These are phyloP conservation scores for Hyphopichia pseudoburtonii DNA, from an alignment of 1,139 yeast genomes.

Conservation along the genomic window DNA sequence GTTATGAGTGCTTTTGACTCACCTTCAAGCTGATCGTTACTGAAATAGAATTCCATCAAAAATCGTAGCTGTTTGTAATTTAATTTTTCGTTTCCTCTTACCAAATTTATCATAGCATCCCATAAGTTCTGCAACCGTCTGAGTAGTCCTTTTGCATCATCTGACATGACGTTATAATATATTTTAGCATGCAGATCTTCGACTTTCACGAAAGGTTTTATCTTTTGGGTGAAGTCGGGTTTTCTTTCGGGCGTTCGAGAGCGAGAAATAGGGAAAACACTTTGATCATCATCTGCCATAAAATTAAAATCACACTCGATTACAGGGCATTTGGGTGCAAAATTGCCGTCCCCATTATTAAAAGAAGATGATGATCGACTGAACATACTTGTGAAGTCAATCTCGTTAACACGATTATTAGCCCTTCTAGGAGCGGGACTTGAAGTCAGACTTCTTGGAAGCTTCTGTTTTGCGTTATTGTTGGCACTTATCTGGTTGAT, in stretches of 20 bases:
- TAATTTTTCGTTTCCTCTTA: slow-evolving; percentile 23
- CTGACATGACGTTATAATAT: not conserved
- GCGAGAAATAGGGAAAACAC: slow-evolving; percentile 1
- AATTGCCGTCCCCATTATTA: not conserved
- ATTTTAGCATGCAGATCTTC: not conserved
- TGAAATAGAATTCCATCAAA: slow-evolving; percentile 34
- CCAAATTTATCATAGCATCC: slow-evolving; percentile 21
- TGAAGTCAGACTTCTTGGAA: slow-evolving; percentile 5
- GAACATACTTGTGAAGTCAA: slow-evolving; percentile 27
- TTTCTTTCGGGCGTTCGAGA: not conserved
- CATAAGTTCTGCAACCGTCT: slow-evolving; percentile 25
- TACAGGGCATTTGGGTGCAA: slow-evolving; percentile 35
- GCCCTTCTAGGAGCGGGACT: slow-evolving; percentile 11
- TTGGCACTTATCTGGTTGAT: slow-evolving; percentile 17
- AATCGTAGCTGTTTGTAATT: slow-evolving; percentile 31
- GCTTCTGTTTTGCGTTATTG: not conserved
- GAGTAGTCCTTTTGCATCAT: slow-evolving; percentile 6
- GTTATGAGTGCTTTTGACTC: slow-evolving; percentile 24
- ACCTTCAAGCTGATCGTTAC: slow-evolving; percentile 11
- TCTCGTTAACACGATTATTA: slow-evolving; percentile 16
- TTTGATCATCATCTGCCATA: slow-evolving; percentile 26
- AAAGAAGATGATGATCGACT: slow-evolving; percentile 4
- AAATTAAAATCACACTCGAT: slow-evolving; percentile 42
- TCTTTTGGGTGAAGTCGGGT: too few relatives aligned
- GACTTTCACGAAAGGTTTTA: not conserved